Evolutionary conservation across 129 eudicot genomes (phyloP).

Genomic region (Tagetes patula): DNA sequence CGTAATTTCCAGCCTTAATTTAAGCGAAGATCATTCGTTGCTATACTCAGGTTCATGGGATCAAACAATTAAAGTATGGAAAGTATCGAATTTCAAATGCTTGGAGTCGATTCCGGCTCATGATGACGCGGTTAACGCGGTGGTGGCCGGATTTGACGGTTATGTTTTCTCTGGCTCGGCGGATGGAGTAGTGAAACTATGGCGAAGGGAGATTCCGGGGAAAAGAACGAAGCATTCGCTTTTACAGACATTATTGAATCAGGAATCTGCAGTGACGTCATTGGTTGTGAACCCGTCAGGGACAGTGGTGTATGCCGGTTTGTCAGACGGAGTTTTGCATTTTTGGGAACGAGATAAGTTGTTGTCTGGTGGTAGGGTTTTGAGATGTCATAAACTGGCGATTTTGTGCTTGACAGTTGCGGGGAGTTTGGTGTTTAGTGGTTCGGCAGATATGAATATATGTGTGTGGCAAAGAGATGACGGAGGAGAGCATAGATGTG

Average conservation of each 20-base stretch:
- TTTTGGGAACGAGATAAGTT: slow-evolving; percentile 59
- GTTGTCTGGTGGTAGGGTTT: slow-evolving; percentile 52
- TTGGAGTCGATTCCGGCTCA: slow-evolving; percentile 72
- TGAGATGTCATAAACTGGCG: slow-evolving; percentile 58
- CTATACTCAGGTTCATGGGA: slow-evolving; percentile 76
- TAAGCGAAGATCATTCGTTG: slow-evolving; percentile 62
- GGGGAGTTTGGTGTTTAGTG: slow-evolving; percentile 58
- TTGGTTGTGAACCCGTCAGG: slow-evolving; percentile 44
- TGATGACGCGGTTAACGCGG: slow-evolving; percentile 48
- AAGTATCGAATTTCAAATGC: slow-evolving; percentile 46
- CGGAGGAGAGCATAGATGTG: slow-evolving; percentile 59
- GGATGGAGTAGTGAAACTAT: slow-evolving; percentile 60
- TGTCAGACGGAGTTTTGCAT: slow-evolving; percentile 63
- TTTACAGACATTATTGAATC: slow-evolving; percentile 52
- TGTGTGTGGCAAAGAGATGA: slow-evolving; percentile 71
- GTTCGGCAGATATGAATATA: slow-evolving; percentile 74
- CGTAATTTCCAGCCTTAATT: slow-evolving; percentile 60
- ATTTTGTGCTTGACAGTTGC: slow-evolving; percentile 55
- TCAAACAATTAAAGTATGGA: slow-evolving; percentile 62
- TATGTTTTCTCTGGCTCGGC: slow-evolving; percentile 60
- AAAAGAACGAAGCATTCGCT: slow-evolving; percentile 70
- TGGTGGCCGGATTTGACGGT: slow-evolving; percentile 57
- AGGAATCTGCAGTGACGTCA: slow-evolving; percentile 70
- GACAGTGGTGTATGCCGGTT: slow-evolving; percentile 59
- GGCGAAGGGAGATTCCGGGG: slow-evolving; percentile 66